Conservation (phyloP, 345 rosid genomes). For the Melaleuca quinquenervia region DNA sequence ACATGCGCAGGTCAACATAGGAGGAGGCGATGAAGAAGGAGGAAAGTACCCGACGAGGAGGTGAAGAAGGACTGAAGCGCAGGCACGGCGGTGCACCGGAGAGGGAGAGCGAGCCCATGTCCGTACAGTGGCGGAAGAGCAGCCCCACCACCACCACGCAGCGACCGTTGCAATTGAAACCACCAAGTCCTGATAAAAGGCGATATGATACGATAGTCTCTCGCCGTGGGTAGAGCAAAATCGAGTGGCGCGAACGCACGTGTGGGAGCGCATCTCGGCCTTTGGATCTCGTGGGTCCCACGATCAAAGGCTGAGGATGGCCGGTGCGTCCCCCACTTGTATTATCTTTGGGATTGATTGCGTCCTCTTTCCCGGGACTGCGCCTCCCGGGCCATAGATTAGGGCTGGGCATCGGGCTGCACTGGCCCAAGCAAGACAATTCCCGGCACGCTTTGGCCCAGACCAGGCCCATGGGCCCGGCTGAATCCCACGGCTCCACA, state of each 20-base stretch:
- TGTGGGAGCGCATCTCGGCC: neutral
- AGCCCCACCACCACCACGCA: neutral
- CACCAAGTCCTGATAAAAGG: neutral
- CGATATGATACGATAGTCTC: neutral
- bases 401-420: too few relatives aligned
- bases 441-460: neutral
- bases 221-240: neutral
- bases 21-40: neutral
- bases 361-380: too few relatives aligned
- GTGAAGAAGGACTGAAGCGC: neutral
- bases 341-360: neutral
- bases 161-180: neutral
- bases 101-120: neutral
- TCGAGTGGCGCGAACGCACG: neutral
- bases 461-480: accelerated
- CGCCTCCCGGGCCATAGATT: too few relatives aligned
- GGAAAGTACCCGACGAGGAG: neutral
- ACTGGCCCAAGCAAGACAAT: neutral
- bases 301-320: neutral
- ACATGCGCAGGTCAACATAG: neutral
- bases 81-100: neutral
- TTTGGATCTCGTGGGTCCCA: neutral
- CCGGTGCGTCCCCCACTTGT: neutral
- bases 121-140: neutral
- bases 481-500: neutral